Evolutionary conservation across 306 rosid species (phyloP).

Genomic region (Quercus bicolor): DNA sequence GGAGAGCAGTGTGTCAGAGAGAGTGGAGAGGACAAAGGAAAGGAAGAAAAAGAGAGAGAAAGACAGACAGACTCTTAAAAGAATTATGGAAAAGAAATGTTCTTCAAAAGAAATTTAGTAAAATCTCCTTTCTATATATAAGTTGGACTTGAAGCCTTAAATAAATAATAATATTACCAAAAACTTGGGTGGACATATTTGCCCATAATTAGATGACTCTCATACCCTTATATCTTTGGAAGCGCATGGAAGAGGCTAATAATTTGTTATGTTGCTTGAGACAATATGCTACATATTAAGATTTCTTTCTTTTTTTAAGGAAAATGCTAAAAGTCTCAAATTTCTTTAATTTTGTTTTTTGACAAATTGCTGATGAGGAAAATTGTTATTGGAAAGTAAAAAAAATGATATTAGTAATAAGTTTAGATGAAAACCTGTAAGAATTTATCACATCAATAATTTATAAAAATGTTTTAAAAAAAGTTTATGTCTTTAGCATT

Average conservation of each 20-base stretch:
- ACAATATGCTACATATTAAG: not conserved
- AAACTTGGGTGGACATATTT: not conserved
- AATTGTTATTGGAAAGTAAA: too few relatives aligned
- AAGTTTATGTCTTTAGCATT: too few relatives aligned
- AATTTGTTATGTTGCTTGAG: not conserved
- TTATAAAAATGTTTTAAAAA: too few relatives aligned
- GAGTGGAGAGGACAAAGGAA: conserved; percentile 39
- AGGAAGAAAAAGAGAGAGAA: conserved; percentile 13
- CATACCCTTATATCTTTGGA: not conserved
- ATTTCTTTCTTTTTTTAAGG: not conserved
- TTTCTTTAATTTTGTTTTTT: too few relatives aligned
- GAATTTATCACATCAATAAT: too few relatives aligned
- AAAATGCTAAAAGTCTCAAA: too few relatives aligned
- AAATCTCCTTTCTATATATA: not conserved
- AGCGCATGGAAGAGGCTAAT: not conserved
- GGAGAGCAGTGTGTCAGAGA: conserved; percentile 66
- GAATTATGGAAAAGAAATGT: conserved; percentile 15
- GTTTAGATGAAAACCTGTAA: too few relatives aligned
- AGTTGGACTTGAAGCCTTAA: not conserved
- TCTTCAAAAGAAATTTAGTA: not conserved
- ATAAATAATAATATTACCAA: too few relatives aligned
- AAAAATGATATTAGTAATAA: too few relatives aligned
- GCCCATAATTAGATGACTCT: not conserved
- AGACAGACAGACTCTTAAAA: not conserved
- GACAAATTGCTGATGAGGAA: rapidly evolving